Base-by-base conservation (phyloP, 164 flowering plant genomes). In the Cinnamomum chago region DNA sequence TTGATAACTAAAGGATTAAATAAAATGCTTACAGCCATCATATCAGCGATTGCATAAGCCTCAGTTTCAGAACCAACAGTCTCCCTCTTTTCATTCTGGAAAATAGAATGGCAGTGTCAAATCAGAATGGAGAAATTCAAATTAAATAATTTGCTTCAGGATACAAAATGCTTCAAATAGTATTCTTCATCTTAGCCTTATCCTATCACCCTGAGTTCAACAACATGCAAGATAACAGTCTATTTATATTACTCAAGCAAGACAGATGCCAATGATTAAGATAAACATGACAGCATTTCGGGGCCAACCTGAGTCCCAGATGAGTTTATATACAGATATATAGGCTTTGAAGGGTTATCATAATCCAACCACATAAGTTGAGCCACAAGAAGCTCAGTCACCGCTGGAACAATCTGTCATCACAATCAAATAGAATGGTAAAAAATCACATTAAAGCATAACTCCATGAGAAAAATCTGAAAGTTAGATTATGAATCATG, bases 11-110 rank as follows among this genome's bases (percentile, higher is more conserved):
- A 55, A 30, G 12, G 24, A 60, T 71, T 68, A 72, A 70, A 71
- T 25, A 65, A 13, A 24, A 72, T 69, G 62, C 97, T 90, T 87
- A 95, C 99, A 78, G 84, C 74, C 91, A 95, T 90, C 70, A 82
- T 76, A 75, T 95, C 98, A 79, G 96, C 98, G 72, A 95, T 88
- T 25, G 98, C 97, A 84, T 83, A 95, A 62, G 99, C 99, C 68
- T 93, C 98, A 22, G 92, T 86, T 80, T 95, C 99, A 58, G 93
- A 85, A 70, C 95, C 99, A 81, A 95, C 95, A 58, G 79, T 81
- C 85, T 90, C 90, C 85, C 62, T 84, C 85, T 88, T 83, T 81
- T 90, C 91, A 88, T 93, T 82, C 98, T 95, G 82, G 65, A 52
- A 35, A 76, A 78, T 65, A 25, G 55, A 50, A 83, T 25, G 33